Evolutionary conservation across 1,139 yeast species (phyloP).

Genomic region (Candida pseudoviswanathii): DNA sequence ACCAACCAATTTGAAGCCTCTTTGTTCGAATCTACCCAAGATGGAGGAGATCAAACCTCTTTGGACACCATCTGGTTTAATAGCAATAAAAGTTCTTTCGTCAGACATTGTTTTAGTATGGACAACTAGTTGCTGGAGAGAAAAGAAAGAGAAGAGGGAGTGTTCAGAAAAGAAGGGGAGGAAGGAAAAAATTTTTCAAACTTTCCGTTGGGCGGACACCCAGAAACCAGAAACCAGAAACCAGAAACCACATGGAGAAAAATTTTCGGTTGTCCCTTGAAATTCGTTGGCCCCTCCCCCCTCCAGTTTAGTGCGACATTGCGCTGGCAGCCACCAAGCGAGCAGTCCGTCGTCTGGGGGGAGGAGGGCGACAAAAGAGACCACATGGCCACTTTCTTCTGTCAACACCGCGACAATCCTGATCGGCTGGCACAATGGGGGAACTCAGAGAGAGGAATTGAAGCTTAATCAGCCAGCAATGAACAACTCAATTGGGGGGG

Average conservation of each 20-base stretch:
- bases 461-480: too few relatives aligned
- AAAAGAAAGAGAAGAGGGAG: not conserved
- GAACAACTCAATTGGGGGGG: too few relatives aligned
- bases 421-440: too few relatives aligned
- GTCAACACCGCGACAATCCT: too few relatives aligned
- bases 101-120: slow-evolving; percentile 39
- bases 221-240: not conserved
- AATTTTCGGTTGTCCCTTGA: not conserved
- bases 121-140: not conserved
- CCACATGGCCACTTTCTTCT: too few relatives aligned
- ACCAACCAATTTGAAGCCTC: slow-evolving; percentile 97
- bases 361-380: too few relatives aligned
- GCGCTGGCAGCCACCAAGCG: too few relatives aligned
- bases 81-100: slow-evolving; percentile 98
- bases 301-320: too few relatives aligned
- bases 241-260: not conserved
- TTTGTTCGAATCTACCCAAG: slow-evolving; percentile 91
- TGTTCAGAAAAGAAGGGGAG: not conserved
- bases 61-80: slow-evolving; percentile 99
- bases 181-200: slow-evolving; percentile 1
- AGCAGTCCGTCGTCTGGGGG: too few relatives aligned
- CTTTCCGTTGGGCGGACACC: slow-evolving; percentile 2
- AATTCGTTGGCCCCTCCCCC: too few relatives aligned
- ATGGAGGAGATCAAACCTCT: slow-evolving; percentile 93
- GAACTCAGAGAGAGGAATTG: too few relatives aligned